Conservation (phyloP, 2,329 filamentous ascomycete species). For the Neoscytalidium dimidiatum region DNA sequence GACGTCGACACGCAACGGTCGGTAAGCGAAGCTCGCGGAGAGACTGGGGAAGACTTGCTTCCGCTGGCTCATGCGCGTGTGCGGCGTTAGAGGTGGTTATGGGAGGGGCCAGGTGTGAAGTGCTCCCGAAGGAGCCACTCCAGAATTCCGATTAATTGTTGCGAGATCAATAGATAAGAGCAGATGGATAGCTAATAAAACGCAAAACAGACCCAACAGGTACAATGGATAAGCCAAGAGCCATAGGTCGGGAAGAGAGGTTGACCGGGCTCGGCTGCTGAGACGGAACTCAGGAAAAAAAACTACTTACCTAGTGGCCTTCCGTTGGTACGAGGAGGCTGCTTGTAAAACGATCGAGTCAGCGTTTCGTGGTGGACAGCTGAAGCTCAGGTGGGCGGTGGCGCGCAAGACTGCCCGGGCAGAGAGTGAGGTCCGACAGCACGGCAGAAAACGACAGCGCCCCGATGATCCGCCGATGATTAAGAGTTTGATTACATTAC, state of each 20-base stretch:
- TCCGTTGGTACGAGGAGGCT: background rate
- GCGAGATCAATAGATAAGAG: background rate
- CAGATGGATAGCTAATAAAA: background rate
- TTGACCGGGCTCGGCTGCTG: background rate
- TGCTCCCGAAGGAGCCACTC: background rate
- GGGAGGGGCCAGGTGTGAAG: background rate
- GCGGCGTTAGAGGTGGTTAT: background rate
- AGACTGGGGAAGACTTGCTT: background rate
- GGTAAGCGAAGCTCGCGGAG: background rate
- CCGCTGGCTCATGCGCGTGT: background rate
- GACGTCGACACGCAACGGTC: background rate
- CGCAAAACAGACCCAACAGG: background rate
- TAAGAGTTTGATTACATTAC: background rate
- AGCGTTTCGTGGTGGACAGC: background rate
- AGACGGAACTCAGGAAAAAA: background rate
- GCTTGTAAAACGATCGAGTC: background rate
- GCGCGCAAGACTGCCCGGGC: background rate
- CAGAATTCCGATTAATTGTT: background rate
- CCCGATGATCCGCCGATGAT: background rate
- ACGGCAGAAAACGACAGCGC: background rate
- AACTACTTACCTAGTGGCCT: background rate
- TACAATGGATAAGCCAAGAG: background rate
- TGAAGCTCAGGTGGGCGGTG: background rate
- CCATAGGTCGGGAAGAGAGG: background rate
- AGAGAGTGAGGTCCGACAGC: background rate